phyloP scores from a whole-genome alignment of 1,139 yeast genomes.

The Yamadazyma triangularis region DNA sequence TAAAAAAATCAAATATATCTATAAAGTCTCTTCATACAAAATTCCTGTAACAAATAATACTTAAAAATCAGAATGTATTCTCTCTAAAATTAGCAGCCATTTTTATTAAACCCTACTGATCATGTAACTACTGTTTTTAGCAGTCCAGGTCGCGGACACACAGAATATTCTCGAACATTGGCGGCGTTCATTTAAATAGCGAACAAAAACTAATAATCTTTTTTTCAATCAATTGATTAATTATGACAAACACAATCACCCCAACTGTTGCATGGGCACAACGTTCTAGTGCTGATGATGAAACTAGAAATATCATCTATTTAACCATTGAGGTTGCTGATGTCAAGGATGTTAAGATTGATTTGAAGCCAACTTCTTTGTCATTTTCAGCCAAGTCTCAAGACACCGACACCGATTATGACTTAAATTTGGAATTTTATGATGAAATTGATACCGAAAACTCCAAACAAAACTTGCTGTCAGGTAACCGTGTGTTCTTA shows the following conservation, averaged over 20 bases:
- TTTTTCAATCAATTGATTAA: too few relatives aligned
- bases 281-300: slow-evolving; percentile 72
- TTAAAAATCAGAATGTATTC: too few relatives aligned
- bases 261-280: slow-evolving; percentile 86
- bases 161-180: too few relatives aligned
- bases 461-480: slow-evolving; percentile 54
- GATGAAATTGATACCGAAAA: slow-evolving; percentile 66
- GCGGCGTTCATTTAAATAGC: too few relatives aligned
- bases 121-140: too few relatives aligned
- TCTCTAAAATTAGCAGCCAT: too few relatives aligned
- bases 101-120: too few relatives aligned
- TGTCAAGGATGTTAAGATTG: slow-evolving; percentile 58
- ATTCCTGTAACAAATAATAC: too few relatives aligned
- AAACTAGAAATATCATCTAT: slow-evolving; percentile 68
- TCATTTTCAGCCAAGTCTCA: slow-evolving; percentile 56
- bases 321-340: slow-evolving; percentile 75
- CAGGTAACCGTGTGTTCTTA: slow-evolving; percentile 69
- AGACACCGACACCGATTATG: slow-evolving; percentile 46
- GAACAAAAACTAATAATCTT: too few relatives aligned
- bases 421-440: slow-evolving; percentile 63
- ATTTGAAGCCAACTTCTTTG: slow-evolving; percentile 55
- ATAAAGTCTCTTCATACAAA: too few relatives aligned
- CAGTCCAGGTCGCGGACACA: too few relatives aligned
- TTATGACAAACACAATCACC: slow-evolving; percentile 5
- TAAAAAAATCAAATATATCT: too few relatives aligned